A percentile compares a stretch with the other conserved stretches of the same genome.
Conservation (phyloP, 345 rosid species). For the Carallia pectinifolia region DNA sequence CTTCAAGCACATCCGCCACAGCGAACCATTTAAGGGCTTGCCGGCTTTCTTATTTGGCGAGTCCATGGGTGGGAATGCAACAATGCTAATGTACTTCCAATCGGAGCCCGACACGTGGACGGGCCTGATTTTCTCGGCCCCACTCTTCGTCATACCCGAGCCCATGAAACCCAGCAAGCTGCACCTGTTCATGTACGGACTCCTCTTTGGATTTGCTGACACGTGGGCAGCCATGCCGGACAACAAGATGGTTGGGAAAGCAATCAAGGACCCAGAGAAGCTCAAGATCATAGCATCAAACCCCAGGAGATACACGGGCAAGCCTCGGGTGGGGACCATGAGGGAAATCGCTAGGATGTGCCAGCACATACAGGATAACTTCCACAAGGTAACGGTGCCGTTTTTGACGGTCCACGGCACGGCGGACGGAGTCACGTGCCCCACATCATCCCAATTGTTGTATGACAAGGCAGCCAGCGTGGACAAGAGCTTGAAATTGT, state of each 20-base stretch:
- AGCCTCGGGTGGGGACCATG: constrained; percentile 93
- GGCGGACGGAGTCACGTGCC: constrained; percentile 76
- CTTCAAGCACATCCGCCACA: constrained; percentile 71
- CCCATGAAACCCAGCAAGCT: constrained; percentile 81
- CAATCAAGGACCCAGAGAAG: constrained; percentile 77
- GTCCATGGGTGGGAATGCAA: constrained; percentile 86
- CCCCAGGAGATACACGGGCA: constrained; percentile 79
- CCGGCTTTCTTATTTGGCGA: constrained; percentile 90
- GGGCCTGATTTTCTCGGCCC: constrained; percentile 93
- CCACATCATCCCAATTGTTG: constrained; percentile 63
- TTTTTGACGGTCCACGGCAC: constrained; percentile 80
- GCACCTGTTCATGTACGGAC: constrained; percentile 65
- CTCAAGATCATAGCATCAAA: constrained; percentile 81
- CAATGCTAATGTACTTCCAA: constrained; percentile 91
- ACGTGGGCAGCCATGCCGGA: constrained; percentile 96
- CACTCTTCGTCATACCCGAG: constrained; percentile 86
- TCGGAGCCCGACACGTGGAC: constrained; percentile 78
- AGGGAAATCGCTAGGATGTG: constrained; percentile 76
- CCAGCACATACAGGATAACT: constrained; percentile 76
- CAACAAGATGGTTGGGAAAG: constrained; percentile 80
- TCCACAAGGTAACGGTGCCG: constrained; percentile 54
- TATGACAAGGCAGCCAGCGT: constrained; percentile 69
- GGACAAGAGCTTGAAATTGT: constrained; percentile 78
- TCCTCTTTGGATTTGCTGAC: constrained; percentile 86
- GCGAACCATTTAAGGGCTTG: constrained; percentile 67